Evolutionary conservation across 2,329 filamentous ascomycete species (phyloP).

Genomic region (Bipolaris zeicola): DNA sequence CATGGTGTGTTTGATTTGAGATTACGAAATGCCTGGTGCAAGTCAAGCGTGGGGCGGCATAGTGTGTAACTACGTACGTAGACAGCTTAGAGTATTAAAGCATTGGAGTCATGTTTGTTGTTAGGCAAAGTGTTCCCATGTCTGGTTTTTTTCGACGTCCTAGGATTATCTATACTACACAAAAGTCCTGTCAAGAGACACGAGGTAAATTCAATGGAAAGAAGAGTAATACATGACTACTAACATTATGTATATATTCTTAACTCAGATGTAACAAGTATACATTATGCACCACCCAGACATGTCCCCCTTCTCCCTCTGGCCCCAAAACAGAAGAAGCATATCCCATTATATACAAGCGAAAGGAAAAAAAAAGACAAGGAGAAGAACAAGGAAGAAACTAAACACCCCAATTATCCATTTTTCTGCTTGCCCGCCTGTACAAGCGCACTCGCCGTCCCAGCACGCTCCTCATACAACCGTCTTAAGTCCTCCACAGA

Average conservation of each 20-base stretch:
- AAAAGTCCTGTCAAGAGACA: no score
- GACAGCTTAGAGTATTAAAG: background rate
- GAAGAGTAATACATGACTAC: background rate
- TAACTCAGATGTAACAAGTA: no score
- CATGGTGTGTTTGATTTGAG: background rate
- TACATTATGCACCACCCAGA: no score
- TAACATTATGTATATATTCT: background rate
- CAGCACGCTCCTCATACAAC: constrained; percentile 56
- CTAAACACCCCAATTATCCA: background rate
- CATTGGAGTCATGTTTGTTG: background rate
- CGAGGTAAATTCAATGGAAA: background rate
- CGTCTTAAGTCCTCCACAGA: constrained; percentile 55
- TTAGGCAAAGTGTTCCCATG: background rate
- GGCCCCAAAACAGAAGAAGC: no score
- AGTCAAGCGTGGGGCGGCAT: no score
- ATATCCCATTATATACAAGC: background rate
- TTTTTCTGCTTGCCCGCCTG: constrained; percentile 18
- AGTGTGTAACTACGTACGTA: background rate
- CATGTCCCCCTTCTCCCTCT: background rate
- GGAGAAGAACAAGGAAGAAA: background rate
- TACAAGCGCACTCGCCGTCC: constrained; percentile 44
- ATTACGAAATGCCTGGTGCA: background rate
- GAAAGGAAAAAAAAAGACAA: background rate
- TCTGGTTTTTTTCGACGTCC: background rate
- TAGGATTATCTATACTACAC: background rate